Percentiles rank a stretch among this genome's conserved stretches.
Conservation (phyloP, 345 rosid species). For the Populus alba region DNA sequence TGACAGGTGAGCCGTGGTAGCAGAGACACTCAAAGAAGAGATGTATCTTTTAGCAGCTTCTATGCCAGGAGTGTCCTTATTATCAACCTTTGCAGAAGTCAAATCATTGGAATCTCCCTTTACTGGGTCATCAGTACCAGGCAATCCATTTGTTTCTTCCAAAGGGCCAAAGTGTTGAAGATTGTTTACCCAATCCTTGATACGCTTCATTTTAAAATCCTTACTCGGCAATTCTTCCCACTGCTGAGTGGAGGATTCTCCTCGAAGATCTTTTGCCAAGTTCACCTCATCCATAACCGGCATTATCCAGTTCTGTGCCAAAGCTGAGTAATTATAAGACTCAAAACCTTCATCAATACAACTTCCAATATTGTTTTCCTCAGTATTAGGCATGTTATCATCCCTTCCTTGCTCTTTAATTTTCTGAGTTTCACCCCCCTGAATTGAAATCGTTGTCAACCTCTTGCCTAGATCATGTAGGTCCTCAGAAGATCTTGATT, state of each 20-base stretch:
- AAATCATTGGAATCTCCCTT: slow-evolving; percentile 36
- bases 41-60: slow-evolving; percentile 81
- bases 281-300: slow-evolving; percentile 55
- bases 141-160: slow-evolving; percentile 50
- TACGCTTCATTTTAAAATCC: slow-evolving; percentile 72
- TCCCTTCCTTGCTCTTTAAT: slow-evolving; percentile 35
- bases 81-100: slow-evolving; percentile 47
- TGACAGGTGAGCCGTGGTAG: slow-evolving; percentile 74
- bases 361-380: slow-evolving; percentile 37
- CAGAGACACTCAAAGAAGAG: slow-evolving; percentile 58
- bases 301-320: slow-evolving; percentile 67
- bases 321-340: slow-evolving; percentile 49
- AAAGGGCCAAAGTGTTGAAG: slow-evolving; percentile 58
- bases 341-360: slow-evolving; percentile 45
- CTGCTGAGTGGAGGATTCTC: slow-evolving; percentile 39
- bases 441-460: slow-evolving; percentile 37
- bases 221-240: slow-evolving; percentile 45
- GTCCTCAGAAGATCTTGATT: slow-evolving; percentile 64
- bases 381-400: slow-evolving; percentile 23
- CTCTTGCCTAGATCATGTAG: slow-evolving; percentile 36
- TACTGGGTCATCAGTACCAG: slow-evolving; percentile 27
- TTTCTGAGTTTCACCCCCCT: slow-evolving; percentile 30
- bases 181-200: slow-evolving; percentile 81
- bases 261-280: slow-evolving; percentile 34
- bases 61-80: slow-evolving; percentile 54